Evolutionary conservation across 768 basidiomycete genomes (phyloP), one percentile per base, ranked within the genome.

Genomic region (Suillus weaverae): DNA sequence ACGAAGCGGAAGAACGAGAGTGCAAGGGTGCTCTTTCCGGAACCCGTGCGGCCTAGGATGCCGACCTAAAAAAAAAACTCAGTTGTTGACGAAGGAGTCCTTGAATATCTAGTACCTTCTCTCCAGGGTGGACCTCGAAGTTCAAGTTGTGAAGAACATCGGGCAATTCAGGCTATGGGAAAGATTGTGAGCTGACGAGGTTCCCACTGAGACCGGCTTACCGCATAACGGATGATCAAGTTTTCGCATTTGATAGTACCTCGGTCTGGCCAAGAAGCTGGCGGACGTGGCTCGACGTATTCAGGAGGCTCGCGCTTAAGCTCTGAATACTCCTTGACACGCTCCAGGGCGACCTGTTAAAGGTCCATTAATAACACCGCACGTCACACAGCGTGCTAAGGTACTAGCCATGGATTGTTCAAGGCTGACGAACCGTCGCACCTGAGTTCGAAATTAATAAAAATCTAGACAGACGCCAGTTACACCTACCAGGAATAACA

Each of bases 311-410:
- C 95, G 33, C 84, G 84, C 48, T 80, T 74, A 35, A 95, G 77
- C 68, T 94, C 91, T 5, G 94, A 90, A 73, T 91, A 96, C 78
- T 97, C 95, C 73, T 95, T 95, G 74, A 97, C 86, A 60, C 95
- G 89, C 74, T 96, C 94, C 41, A 94, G 78, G 38, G 92, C 89
- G 68, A 94, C 90, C 90, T 91, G 62, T 18, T 56, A 36, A 44
- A 18, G 62, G 44, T 63, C 67, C 32, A 67, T 61, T 22, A 10
- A 57, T 54, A 38, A 51, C 43, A 22, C 35, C 3, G 5, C 11
- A 20, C 30, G 46, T 61, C 13, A 1, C 16, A n/a, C 44, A 22
- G 44, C 41, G 22, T 30, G 36, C 8, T 26, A 30, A 18, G 44
- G n/a, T 18, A 33, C 75, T 62, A 64, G 92, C 95, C 94, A 97